phyloP scores from a whole-genome alignment of 805 yeast species.

The Metschnikowia similis region DNA sequence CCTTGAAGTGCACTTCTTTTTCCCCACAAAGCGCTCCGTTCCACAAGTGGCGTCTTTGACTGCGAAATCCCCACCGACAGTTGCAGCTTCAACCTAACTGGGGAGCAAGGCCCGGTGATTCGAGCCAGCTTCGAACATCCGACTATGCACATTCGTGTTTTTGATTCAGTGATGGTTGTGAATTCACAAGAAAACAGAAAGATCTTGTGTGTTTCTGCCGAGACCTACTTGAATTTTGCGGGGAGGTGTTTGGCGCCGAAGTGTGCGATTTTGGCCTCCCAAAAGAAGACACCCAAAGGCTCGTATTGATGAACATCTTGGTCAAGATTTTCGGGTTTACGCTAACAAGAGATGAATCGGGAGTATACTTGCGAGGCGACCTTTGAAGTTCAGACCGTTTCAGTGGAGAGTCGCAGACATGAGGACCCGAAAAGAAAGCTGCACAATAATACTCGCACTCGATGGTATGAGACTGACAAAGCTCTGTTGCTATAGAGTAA shows the following conservation, averaged over 20 bases:
- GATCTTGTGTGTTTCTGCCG: not conserved
- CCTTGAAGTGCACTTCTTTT: not conserved
- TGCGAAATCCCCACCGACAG: constrained; percentile 18
- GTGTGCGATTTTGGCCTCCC: constrained; percentile 8
- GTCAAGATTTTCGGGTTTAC: constrained; percentile 2
- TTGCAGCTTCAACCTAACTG: not conserved
- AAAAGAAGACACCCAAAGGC: not conserved
- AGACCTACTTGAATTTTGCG: constrained; percentile 1
- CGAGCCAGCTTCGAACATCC: not conserved
- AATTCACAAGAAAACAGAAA: not conserved
- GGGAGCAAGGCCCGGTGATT: not conserved
- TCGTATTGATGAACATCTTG: constrained; percentile 6
- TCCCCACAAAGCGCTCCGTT: not conserved
- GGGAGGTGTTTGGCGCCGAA: not conserved
- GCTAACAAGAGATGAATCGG: not conserved
- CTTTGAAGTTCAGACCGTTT: not conserved
- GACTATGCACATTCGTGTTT: not conserved
- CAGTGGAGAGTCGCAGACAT: not conserved
- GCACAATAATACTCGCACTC: too few species aligned
- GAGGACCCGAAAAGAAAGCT: too few species aligned
- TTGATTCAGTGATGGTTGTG: not conserved
- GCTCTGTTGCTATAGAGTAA: too few species aligned
- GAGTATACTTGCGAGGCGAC: not conserved
- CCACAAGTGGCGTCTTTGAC: constrained; percentile 28
- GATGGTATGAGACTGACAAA: too few species aligned